Percentiles rank a stretch among this genome's conserved stretches.
Conservation (phyloP, 1,139 yeast genomes). For the Pneumocystis oryctolagi region DNA sequence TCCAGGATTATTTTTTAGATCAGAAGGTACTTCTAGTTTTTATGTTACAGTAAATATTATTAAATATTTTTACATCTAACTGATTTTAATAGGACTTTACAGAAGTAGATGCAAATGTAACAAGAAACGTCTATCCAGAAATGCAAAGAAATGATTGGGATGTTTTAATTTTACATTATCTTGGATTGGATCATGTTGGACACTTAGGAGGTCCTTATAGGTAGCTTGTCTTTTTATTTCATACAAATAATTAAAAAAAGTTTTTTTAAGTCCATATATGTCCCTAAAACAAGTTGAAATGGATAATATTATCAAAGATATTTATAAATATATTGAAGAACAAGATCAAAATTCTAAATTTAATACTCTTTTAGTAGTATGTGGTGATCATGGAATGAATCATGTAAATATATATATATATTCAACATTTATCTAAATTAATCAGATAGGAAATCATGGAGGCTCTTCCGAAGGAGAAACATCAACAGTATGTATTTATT, state of each 20-base stretch:
- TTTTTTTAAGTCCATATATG: slow-evolving; percentile 48
- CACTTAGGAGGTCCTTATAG: slow-evolving; percentile 79
- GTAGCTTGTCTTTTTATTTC: neutral
- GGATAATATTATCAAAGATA: slow-evolving; percentile 47
- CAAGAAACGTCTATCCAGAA: slow-evolving; percentile 60
- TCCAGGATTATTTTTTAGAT: slow-evolving; percentile 45
- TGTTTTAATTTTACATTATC: slow-evolving; percentile 68
- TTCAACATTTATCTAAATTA: neutral
- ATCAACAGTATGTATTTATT: slow-evolving; percentile 32
- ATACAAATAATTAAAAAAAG: neutral
- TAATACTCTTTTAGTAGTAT: slow-evolving; percentile 49
- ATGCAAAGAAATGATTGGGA: slow-evolving; percentile 50
- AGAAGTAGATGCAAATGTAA: slow-evolving; percentile 80
- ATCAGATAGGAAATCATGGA: slow-evolving; percentile 68
- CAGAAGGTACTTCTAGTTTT: slow-evolving; percentile 85
- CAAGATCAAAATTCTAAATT: slow-evolving; percentile 28
- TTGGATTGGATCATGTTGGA: slow-evolving; percentile 94
- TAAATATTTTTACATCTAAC: slow-evolving; percentile 5
- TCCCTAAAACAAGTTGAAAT: slow-evolving; percentile 66
- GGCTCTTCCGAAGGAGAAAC: slow-evolving; percentile 90
- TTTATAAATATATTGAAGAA: slow-evolving; percentile 34
- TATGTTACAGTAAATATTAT: slow-evolving; percentile 44
- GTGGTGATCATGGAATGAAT: slow-evolving; percentile 97
- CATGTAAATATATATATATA: slow-evolving; percentile 23
- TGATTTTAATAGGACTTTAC: slow-evolving; percentile 45